A percentile compares a stretch with the other conserved stretches of the same genome.
Evolutionary conservation across 805 yeast species (phyloP).

Genomic region (Blastobotrys chiropterorum): DNA sequence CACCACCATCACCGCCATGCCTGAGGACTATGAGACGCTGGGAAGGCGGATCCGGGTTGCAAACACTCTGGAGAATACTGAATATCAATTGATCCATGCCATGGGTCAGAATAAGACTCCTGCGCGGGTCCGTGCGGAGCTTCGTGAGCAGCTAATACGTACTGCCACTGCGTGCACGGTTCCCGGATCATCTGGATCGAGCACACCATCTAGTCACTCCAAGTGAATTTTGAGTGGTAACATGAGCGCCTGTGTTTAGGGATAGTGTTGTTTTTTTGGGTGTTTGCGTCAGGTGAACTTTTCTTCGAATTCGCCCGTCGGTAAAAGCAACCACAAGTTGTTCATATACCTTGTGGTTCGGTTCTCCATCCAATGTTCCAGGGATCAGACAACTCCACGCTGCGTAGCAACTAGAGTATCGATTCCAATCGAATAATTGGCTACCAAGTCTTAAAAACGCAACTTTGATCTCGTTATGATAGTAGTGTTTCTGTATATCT

Average conservation of each 20-base stretch:
- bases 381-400: too few relatives aligned
- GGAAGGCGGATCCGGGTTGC: constrained; percentile 5
- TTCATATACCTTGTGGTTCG: too few relatives aligned
- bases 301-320: too few relatives aligned
- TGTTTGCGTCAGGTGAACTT: too few relatives aligned
- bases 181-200: background rate
- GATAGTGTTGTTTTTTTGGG: background rate
- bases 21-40: constrained; percentile 12
- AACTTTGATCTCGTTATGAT: too few relatives aligned
- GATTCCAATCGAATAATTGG: too few relatives aligned
- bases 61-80: constrained; percentile 8
- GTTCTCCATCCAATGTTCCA: too few relatives aligned
- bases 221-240: background rate
- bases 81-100: constrained; percentile 2
- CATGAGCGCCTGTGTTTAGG: too few relatives aligned
- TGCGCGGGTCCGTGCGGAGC: constrained; percentile 9
- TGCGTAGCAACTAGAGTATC: too few relatives aligned
- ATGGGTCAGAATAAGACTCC: constrained; percentile 6
- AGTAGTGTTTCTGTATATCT: too few relatives aligned
- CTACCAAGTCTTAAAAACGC: too few relatives aligned
- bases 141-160: constrained; percentile 5
- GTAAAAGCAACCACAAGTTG: too few relatives aligned
- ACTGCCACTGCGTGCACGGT: background rate
- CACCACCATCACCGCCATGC: background rate
- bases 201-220: background rate